Conservation (phyloP, 2,329 filamentous ascomycete genomes). For the Bisporella sp. region DNA sequence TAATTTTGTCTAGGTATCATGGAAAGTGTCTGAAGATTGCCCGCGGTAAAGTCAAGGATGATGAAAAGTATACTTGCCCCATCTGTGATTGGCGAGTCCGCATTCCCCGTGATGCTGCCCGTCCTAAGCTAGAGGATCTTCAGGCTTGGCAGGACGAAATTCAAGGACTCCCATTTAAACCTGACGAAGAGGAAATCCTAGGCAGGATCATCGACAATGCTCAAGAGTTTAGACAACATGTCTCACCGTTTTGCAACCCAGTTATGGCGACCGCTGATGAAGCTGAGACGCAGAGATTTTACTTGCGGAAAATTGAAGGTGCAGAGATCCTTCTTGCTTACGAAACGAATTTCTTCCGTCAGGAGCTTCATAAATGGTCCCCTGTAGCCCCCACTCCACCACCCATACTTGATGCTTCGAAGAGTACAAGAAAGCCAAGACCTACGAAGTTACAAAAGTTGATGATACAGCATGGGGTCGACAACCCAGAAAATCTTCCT, state of each 20-base stretch:
- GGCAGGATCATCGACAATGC: slow-evolving; percentile 83
- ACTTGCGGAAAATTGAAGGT: slow-evolving; percentile 92
- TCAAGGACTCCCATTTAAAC: slow-evolving; percentile 76
- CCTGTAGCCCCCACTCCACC: slow-evolving; percentile 83
- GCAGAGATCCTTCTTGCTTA: slow-evolving; percentile 85
- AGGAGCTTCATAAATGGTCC: slow-evolving; percentile 91
- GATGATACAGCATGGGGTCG: slow-evolving; percentile 79
- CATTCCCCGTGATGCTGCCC: slow-evolving; percentile 91
- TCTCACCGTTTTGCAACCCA: slow-evolving; percentile 74
- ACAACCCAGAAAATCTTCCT: slow-evolving; percentile 85
- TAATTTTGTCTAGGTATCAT: slow-evolving; percentile 64
- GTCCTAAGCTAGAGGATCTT: slow-evolving; percentile 90
- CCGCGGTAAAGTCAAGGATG: slow-evolving; percentile 94
- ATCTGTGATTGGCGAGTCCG: slow-evolving; percentile 97
- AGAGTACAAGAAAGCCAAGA: slow-evolving; percentile 89
- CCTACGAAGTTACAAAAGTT: slow-evolving; percentile 97
- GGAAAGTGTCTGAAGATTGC: slow-evolving; percentile 98
- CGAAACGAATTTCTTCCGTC: slow-evolving; percentile 97
- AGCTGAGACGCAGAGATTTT: slow-evolving; percentile 85
- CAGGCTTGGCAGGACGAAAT: slow-evolving; percentile 81
- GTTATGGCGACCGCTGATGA: slow-evolving; percentile 77
- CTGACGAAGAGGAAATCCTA: slow-evolving; percentile 85
- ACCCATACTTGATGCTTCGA: slow-evolving; percentile 76
- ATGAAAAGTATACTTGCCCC: slow-evolving; percentile 96
- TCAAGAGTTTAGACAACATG: slow-evolving; percentile 74